phyloP scores from a whole-genome alignment of 1,139 yeast genomes.

The Diutina sp. region DNA sequence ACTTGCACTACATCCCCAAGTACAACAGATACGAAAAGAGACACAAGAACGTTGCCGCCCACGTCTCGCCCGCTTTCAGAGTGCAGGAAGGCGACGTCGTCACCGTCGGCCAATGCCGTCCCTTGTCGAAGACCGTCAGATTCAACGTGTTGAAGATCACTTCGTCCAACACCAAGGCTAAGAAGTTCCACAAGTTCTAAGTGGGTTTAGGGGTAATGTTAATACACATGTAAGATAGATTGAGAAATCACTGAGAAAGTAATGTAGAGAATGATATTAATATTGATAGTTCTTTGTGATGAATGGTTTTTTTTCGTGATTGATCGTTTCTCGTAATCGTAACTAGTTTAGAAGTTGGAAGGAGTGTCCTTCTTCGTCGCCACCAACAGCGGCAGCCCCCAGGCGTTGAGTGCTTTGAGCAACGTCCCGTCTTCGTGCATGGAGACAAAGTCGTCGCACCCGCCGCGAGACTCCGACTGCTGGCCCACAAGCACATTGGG shows the following conservation, averaged over 20 bases:
- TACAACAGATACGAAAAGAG: conserved; percentile 99
- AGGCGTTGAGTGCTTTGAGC: conserved; percentile 32
- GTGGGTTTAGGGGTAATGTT: conserved; percentile 5
- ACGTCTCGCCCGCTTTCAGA: conserved; percentile 99
- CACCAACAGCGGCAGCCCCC: conserved; percentile 51
- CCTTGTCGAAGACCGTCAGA: conserved; percentile 99
- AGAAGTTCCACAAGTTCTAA: conserved; percentile 96
- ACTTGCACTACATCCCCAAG: conserved; percentile 99
- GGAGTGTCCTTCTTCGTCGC: conserved; percentile 46
- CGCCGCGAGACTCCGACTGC: conserved; percentile 45
- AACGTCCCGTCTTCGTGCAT: conserved; percentile 47
- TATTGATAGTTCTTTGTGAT: neutral
- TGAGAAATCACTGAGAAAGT: neutral
- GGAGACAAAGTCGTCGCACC: conserved; percentile 63
- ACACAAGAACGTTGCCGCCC: conserved; percentile 99
- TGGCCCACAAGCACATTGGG: conserved; percentile 61
- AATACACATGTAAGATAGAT: neutral
- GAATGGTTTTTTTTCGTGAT: neutral
- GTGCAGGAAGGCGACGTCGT: conserved; percentile 98
- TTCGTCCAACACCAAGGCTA: conserved; percentile 78
- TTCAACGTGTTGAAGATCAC: conserved; percentile 97
- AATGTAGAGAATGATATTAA: too few species aligned
- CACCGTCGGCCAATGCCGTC: conserved; percentile 99
- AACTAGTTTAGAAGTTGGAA: conserved; percentile 23
- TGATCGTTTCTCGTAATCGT: neutral